Conservation (phyloP, 805 yeast genomes). For the Jamesozyma jinghongensis region DNA sequence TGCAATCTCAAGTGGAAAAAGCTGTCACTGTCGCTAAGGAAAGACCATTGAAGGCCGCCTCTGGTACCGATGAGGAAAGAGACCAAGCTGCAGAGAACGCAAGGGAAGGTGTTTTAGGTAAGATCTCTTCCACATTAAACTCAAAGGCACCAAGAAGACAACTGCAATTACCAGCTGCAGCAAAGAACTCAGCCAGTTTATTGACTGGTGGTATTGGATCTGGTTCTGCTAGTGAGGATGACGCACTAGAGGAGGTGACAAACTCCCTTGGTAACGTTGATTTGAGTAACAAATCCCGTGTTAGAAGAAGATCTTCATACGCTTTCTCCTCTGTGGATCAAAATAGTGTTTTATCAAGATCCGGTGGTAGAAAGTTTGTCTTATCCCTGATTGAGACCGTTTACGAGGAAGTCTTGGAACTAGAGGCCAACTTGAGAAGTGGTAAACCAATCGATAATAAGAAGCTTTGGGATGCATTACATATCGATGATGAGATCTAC, state of each 20-base stretch:
- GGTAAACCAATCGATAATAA: conserved; percentile 37
- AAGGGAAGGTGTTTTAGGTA: conserved; percentile 84
- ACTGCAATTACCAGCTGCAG: conserved; percentile 44
- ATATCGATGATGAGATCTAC: conserved; percentile 49
- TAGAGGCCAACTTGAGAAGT: conserved; percentile 69
- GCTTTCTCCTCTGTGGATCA: conserved; percentile 29
- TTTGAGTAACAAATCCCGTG: conserved; percentile 16
- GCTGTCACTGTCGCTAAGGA: conserved; percentile 95
- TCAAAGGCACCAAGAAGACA: conserved; percentile 85
- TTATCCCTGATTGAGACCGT: conserved; percentile 69
- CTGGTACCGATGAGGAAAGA: conserved; percentile 20
- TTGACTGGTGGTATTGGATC: conserved; percentile 4
- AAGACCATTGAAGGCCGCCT: conserved; percentile 43
- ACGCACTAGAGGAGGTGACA: conserved; percentile 25
- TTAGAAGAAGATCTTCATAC: conserved; percentile 31
- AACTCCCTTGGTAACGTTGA: conserved; percentile 28
- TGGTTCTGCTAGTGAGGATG: conserved; percentile 17
- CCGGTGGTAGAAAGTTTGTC: conserved; percentile 42
- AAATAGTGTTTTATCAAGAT: conserved; percentile 28
- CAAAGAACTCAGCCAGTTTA: neutral
- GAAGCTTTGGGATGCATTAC: conserved; percentile 69
- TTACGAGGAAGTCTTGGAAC: conserved; percentile 63
- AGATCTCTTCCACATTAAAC: conserved; percentile 69
- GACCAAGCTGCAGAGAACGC: conserved; percentile 28
- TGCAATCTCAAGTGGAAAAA: conserved; percentile 96